Evolutionary conservation across 78 protist genomes (phyloP), one percentile per base, ranked within the genome.

Genomic region (Isochrysis galbana): DNA sequence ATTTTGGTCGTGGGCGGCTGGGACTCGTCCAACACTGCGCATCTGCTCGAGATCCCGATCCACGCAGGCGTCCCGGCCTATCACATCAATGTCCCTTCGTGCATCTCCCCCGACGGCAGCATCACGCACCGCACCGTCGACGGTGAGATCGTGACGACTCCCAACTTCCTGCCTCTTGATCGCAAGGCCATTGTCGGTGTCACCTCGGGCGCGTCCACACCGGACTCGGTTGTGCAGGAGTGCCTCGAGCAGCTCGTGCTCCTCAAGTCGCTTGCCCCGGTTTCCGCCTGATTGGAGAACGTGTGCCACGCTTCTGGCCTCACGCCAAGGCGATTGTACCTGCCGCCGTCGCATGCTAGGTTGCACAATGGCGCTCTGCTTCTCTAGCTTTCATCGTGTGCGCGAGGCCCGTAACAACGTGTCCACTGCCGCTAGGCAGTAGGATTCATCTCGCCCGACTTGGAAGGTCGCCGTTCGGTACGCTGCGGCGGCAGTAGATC

Each of bases 151-250:
- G 74, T 39, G 46, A 39, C 84, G 14, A 34, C 44, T n/a, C n/a
- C 47, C 10, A 23, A 80, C 55, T 80, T 80, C 38, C 39, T 80
- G 47, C 88, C 88, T 5, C 88, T 80, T 38, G 88, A 80, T 36
- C 88, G 91, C 34, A 42, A 42, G 5, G 91, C 22, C 29, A 42
- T 54, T 22, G 54, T 93, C 61, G 94, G 94, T 38, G 34, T 93
- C 44, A 93, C 92, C 78, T 42, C 77, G 38, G 94, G 94, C 77
- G 94, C 94, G 34, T 89, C 92, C 82, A 93, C 94, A 45, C 94
- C 94, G 26, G 94, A 93, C 92, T 26, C 67, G 10, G 84, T 34
- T 34, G 87, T 93, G 32, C 54, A 54, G 69, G 93, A 90, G 42
- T 78, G 39, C 42, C 29, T 90, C 67, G 51, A 70, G 38, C 14